Evolutionary conservation across 768 basidiomycete species (phyloP).

Genomic region (Pulveroboletus sp.): DNA sequence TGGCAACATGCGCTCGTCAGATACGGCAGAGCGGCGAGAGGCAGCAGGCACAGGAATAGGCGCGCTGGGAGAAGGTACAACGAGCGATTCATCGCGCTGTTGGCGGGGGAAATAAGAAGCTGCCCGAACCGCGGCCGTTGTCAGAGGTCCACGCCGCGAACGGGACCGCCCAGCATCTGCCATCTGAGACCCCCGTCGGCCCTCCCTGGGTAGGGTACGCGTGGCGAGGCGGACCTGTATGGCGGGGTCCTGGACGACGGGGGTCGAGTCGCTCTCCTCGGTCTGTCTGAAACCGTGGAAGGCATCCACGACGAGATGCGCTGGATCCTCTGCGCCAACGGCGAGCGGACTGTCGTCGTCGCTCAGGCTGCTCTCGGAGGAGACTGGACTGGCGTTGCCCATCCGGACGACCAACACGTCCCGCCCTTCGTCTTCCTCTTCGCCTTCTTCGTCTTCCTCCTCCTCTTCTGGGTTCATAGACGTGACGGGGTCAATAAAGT

Average conservation of each 20-base stretch:
- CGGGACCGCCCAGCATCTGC: constrained; percentile 3
- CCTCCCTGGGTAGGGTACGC: constrained; percentile 10
- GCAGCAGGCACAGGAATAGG: constrained; percentile 28
- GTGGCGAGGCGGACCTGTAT: constrained; percentile 23
- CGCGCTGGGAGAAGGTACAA: constrained; percentile 22
- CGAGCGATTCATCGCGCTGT: constrained; percentile 6
- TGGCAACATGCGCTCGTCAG: constrained; percentile 17
- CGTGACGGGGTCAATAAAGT: constrained; percentile 46
- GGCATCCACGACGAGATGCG: constrained; percentile 35
- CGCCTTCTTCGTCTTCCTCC: constrained; percentile 15
- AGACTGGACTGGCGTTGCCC: constrained; percentile 33
- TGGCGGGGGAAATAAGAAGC: background rate
- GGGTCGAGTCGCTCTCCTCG: constrained; percentile 5
- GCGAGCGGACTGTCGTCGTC: constrained; percentile 49
- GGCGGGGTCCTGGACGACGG: constrained; percentile 7
- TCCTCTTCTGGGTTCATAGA: constrained; percentile 5
- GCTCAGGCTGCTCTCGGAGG: constrained; percentile 41
- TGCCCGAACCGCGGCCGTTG: background rate
- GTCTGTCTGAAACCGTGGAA: constrained; percentile 28
- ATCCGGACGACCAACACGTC: constrained; percentile 30
- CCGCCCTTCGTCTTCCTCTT: constrained; percentile 29
- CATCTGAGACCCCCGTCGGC: constrained; percentile 3
- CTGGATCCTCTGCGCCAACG: constrained; percentile 39
- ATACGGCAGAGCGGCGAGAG: constrained; percentile 16
- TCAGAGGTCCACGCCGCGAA: constrained; percentile 3